Percentiles rank a stretch among this genome's conserved stretches.
These are phyloP conservation scores for Meyerozyma sp. DNA, from an alignment of 1,139 yeast genomes.

Conservation along the genomic window DNA sequence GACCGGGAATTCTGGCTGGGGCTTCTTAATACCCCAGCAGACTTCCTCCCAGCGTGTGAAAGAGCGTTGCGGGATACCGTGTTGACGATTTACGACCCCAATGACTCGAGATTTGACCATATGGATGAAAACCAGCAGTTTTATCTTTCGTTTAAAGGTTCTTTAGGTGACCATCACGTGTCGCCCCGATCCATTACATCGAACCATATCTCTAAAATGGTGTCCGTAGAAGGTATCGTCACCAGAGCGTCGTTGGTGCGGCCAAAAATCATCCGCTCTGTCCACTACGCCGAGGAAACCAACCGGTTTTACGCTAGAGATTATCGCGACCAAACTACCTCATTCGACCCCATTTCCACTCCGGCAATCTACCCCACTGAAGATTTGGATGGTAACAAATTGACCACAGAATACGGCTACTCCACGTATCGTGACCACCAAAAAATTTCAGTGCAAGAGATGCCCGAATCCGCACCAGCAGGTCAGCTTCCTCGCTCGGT, in stretches of 20 bases:
- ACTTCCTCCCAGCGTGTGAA: constrained; percentile 85
- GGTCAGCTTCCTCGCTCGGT: constrained; percentile 95
- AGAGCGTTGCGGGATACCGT: constrained; percentile 82
- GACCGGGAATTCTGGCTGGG: constrained; percentile 80
- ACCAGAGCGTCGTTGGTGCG: constrained; percentile 90
- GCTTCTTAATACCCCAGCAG: constrained; percentile 70
- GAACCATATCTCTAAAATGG: constrained; percentile 68
- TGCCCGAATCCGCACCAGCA: constrained; percentile 98
- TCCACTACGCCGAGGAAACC: constrained; percentile 86
- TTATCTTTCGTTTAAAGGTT: constrained; percentile 80
- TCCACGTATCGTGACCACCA: constrained; percentile 94
- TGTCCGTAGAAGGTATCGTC: constrained; percentile 92
- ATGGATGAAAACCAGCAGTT: constrained; percentile 62
- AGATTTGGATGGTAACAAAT: constrained; percentile 84
- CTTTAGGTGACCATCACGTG: constrained; percentile 84
- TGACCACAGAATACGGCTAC: constrained; percentile 88
- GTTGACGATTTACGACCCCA: constrained; percentile 57
- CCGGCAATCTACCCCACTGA: constrained; percentile 92
- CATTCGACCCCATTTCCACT: constrained; percentile 78
- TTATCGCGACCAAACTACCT: constrained; percentile 88
- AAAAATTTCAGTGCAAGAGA: constrained; percentile 88
- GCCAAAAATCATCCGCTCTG: constrained; percentile 88
- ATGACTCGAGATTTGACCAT: constrained; percentile 42
- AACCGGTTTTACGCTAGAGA: constrained; percentile 85
- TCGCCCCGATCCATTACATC: constrained; percentile 88